Evolutionary conservation across 164 flowering plant genomes (phyloP).

Genomic region (Euptelea pleiosperma): DNA sequence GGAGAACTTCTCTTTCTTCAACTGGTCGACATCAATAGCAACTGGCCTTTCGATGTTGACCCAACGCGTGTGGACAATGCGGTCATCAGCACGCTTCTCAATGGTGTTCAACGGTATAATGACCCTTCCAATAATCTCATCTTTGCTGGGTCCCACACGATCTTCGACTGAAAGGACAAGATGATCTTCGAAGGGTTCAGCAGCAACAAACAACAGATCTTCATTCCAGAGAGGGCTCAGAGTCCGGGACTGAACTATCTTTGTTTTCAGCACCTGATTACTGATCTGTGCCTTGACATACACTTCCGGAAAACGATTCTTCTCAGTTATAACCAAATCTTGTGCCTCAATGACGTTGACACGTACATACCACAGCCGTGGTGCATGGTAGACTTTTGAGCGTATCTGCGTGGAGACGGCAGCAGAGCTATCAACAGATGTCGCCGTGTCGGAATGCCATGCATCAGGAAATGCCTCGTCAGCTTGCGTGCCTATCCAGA

Average conservation of each 20-base stretch:
- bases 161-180: constrained; percentile 76
- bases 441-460: constrained; percentile 88
- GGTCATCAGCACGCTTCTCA: constrained; percentile 84
- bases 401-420: constrained; percentile 49
- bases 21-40: constrained; percentile 67
- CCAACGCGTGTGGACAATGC: constrained; percentile 74
- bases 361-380: constrained; percentile 87
- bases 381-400: constrained; percentile 91
- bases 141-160: constrained; percentile 78
- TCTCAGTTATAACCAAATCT: constrained; percentile 67
- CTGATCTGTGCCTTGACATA: constrained; percentile 80
- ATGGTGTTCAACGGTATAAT: constrained; percentile 55
- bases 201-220: constrained; percentile 79
- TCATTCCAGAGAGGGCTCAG: constrained; percentile 82
- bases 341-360: constrained; percentile 90
- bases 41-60: constrained; percentile 73
- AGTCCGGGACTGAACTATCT: constrained; percentile 53
- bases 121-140: constrained; percentile 77
- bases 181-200: constrained; percentile 94
- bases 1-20: constrained; percentile 79
- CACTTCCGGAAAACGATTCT: constrained; percentile 67
- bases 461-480: constrained; percentile 93
- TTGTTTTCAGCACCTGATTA: constrained; percentile 72
- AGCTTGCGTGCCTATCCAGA: constrained; percentile 96
- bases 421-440: constrained; percentile 50